Evolutionary conservation across 805 yeast genomes (phyloP).

Genomic region (Metschnikowia baotianmanensis): DNA sequence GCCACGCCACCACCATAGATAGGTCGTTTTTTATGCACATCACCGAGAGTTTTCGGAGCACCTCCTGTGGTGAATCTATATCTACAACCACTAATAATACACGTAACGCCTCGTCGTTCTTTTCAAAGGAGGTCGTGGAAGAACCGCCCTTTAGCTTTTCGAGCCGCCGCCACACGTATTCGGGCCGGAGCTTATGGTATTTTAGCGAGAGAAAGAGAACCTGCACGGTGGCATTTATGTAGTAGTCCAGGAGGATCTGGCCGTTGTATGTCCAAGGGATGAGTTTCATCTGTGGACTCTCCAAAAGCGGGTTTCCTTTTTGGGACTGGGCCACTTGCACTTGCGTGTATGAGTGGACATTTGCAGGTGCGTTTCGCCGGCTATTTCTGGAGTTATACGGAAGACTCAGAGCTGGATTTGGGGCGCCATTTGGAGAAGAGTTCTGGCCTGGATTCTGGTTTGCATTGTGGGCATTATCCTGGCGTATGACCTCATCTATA

Average conservation of each 20-base stretch:
- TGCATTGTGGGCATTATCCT: too few species aligned
- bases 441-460: neutral
- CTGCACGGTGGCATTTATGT: slow-evolving; percentile 54
- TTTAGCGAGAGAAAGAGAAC: slow-evolving; percentile 64
- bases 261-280: slow-evolving; percentile 55
- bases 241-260: slow-evolving; percentile 57
- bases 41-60: slow-evolving; percentile 45
- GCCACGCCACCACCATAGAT: slow-evolving; percentile 51
- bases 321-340: slow-evolving; percentile 64
- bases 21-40: slow-evolving; percentile 50
- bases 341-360: slow-evolving; percentile 23
- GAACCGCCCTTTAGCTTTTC: slow-evolving; percentile 41
- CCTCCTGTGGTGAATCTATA: slow-evolving; percentile 54
- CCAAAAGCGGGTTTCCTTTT: slow-evolving; percentile 68
- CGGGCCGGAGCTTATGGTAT: slow-evolving; percentile 75
- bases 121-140: slow-evolving; percentile 23
- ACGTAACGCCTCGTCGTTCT: slow-evolving; percentile 43
- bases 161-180: slow-evolving; percentile 59
- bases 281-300: slow-evolving; percentile 45
- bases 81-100: slow-evolving; percentile 64
- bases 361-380: slow-evolving; percentile 4
- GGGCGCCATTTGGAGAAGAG: neutral
- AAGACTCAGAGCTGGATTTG: neutral
- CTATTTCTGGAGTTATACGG: neutral
- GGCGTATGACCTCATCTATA: too few species aligned